These are phyloP conservation scores for Dictyophora rubrovolvata DNA, from an alignment of 768 basidiomycete genomes.

Conservation along the genomic window DNA sequence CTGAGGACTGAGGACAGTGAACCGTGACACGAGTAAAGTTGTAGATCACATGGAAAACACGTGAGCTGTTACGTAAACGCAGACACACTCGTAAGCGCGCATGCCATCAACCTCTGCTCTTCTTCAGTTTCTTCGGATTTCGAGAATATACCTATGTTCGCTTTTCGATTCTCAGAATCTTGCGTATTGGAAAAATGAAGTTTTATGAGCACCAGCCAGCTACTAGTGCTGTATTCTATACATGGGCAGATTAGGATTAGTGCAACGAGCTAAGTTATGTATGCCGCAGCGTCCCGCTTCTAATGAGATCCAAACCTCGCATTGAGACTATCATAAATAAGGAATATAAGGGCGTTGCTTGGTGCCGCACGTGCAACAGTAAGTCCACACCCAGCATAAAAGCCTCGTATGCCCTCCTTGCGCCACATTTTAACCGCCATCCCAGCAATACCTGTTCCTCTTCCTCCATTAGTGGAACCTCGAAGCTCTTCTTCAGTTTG, in stretches of 20 bases:
- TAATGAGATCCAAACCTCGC: conserved; percentile 34
- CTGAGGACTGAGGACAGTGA: too few species aligned
- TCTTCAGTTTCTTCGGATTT: too few species aligned
- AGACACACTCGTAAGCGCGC: too few species aligned
- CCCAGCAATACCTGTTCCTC: conserved; percentile 37
- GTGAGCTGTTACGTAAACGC: not conserved
- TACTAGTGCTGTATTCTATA: too few species aligned
- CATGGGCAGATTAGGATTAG: not conserved
- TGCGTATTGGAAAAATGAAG: too few species aligned
- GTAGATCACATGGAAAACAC: not conserved
- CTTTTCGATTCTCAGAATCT: too few species aligned
- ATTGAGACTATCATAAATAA: conserved; percentile 78
- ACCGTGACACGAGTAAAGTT: not conserved
- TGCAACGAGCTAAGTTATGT: not conserved
- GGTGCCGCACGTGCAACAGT: conserved; percentile 80
- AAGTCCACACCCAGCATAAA: conserved; percentile 91
- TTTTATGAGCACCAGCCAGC: too few species aligned
- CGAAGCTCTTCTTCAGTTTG: conserved; percentile 89
- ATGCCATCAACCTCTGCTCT: too few species aligned
- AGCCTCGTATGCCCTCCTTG: conserved; percentile 65
- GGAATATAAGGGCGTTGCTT: conserved; percentile 86
- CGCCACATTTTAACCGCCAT: conserved; percentile 64
- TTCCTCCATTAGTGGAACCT: conserved; percentile 28
- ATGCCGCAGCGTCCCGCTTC: not conserved
- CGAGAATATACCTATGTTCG: too few species aligned